phyloP scores from a whole-genome alignment of 108 stramenopile species.

The Skeletonema menzelii region DNA sequence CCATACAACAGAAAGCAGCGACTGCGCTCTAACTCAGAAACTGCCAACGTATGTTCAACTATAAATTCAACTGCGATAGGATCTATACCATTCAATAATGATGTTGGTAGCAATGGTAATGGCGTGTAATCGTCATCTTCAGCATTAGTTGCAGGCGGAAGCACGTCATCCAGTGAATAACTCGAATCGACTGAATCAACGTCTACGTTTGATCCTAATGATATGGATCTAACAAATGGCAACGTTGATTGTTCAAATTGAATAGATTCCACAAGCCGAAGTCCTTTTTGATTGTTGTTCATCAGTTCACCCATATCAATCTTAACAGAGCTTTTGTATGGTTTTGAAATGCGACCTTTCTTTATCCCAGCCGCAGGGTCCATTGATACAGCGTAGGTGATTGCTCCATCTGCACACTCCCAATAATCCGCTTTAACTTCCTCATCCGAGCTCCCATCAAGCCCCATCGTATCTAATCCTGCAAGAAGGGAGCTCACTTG shows the following conservation, averaged over 20 bases:
- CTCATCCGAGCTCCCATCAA: constrained; percentile 3
- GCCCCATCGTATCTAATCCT: not conserved
- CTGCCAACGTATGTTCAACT: constrained; percentile 76
- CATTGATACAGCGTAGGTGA: constrained; percentile 61
- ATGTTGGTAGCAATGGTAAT: constrained; percentile 39
- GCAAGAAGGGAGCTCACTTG: not conserved
- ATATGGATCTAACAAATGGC: constrained; percentile 45
- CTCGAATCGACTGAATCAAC: constrained; percentile 79
- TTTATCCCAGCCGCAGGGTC: constrained; percentile 76
- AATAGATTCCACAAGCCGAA: constrained; percentile 33
- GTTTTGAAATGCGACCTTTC: constrained; percentile 45
- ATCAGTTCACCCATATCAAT: constrained; percentile 33
- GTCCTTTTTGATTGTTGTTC: constrained; percentile 1
- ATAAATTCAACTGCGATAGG: constrained; percentile 25
- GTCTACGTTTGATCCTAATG: constrained; percentile 58
- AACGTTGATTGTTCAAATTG: constrained; percentile 10
- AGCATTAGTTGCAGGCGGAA: not conserved
- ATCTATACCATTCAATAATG: constrained; percentile 31
- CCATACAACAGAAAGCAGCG: constrained; percentile 67
- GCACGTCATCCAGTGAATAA: constrained; percentile 37
- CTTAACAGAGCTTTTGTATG: constrained; percentile 55
- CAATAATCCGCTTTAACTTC: constrained; percentile 19
- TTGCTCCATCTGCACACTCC: constrained; percentile 61
- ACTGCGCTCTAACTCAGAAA: constrained; percentile 55
- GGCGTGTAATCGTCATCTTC: constrained; percentile 7